phyloP scores from a whole-genome alignment of 2,329 filamentous ascomycete species.

The Pseudocercospora fuligena region DNA sequence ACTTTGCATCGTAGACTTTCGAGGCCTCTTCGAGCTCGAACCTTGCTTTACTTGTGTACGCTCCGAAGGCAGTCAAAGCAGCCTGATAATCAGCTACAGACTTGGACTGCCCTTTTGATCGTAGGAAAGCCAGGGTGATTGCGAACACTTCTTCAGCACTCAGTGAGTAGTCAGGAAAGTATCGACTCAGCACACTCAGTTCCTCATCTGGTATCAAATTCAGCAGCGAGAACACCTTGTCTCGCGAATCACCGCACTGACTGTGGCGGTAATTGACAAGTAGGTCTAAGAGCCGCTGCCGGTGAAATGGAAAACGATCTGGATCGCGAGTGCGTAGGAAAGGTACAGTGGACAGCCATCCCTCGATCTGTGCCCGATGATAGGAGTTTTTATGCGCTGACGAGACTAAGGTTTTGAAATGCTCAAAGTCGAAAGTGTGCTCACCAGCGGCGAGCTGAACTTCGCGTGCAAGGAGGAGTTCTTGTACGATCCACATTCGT shows the following conservation, averaged over 20 bases:
- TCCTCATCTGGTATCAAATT: constrained; percentile 4
- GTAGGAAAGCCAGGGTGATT: constrained; percentile 4
- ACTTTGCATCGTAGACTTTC: background rate
- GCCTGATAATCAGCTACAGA: background rate
- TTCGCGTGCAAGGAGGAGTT: constrained; percentile 7
- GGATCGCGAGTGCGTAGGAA: constrained; percentile 8
- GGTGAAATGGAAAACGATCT: constrained; percentile 4
- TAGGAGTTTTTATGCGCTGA: background rate
- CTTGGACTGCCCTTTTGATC: background rate
- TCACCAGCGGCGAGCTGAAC: constrained; percentile 7
- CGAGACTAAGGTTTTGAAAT: constrained; percentile 7
- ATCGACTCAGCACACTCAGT: background rate
- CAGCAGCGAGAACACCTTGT: constrained; percentile 14
- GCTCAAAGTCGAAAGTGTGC: constrained; percentile 11
- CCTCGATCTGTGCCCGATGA: background rate
- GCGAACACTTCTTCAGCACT: constrained; percentile 1
- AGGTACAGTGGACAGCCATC: background rate
- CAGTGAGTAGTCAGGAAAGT: constrained; percentile 2
- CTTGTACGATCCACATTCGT: constrained; percentile 17
- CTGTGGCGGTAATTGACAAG: background rate
- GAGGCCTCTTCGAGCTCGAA: background rate
- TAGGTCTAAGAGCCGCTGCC: background rate
- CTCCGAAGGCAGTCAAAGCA: background rate
- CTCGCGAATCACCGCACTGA: constrained; percentile 1
- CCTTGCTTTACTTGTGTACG: background rate